phyloP scores from a whole-genome alignment of 2,329 filamentous ascomycete genomes.

The Aspergillaceae sp. region DNA sequence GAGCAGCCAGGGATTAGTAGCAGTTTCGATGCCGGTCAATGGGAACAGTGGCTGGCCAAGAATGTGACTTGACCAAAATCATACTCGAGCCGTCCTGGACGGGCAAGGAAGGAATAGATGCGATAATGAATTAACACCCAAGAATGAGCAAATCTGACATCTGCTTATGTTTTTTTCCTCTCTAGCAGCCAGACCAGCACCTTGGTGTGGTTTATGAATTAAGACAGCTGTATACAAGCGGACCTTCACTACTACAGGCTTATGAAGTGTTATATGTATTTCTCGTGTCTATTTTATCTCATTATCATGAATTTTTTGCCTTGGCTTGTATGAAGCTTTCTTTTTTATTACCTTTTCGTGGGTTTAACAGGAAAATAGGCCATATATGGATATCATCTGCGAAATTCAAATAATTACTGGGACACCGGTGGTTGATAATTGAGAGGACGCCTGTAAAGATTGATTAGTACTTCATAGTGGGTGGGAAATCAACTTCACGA shows the following conservation, averaged over 20 bases:
- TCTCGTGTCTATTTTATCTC: too few species aligned
- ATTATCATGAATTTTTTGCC: background rate
- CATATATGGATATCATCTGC: background rate
- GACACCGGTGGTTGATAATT: slow-evolving; percentile 65
- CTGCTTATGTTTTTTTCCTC: too few species aligned
- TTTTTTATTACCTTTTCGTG: background rate
- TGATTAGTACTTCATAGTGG: slow-evolving; percentile 7
- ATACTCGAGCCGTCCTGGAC: too few species aligned
- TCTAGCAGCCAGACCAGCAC: too few species aligned
- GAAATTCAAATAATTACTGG: slow-evolving; percentile 19
- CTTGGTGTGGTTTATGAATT: too few species aligned
- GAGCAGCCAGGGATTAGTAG: slow-evolving; percentile 71
- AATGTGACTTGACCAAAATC: slow-evolving; percentile 43
- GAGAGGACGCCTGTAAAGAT: slow-evolving; percentile 58
- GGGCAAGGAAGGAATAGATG: too few species aligned
- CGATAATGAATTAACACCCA: too few species aligned
- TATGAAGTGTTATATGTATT: too few species aligned
- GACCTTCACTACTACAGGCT: too few species aligned
- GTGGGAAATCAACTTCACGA: slow-evolving; percentile 6
- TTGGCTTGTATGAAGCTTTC: background rate
- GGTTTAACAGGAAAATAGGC: background rate
- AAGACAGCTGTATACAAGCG: too few species aligned
- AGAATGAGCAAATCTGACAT: too few species aligned
- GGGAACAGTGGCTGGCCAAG: slow-evolving; percentile 72
- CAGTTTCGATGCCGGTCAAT: slow-evolving; percentile 69